These are phyloP conservation scores for Pachysandra terminalis DNA, from an alignment of 164 flowering plant genomes.

Conservation along the genomic window DNA sequence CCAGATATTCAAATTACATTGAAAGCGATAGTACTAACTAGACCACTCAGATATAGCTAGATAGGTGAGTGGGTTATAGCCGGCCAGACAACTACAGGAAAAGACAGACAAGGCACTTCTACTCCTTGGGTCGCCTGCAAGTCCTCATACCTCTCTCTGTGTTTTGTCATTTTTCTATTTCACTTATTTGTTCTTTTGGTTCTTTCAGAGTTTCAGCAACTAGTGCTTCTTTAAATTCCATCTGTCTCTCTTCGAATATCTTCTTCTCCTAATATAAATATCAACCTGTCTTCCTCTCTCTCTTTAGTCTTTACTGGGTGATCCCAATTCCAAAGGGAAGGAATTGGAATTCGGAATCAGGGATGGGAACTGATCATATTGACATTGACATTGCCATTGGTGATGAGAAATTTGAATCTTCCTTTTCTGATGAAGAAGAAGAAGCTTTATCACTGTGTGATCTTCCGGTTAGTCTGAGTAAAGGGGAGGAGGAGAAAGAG, in stretches of 20 bases:
- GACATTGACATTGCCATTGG: no score
- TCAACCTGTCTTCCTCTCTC: slow-evolving; percentile 2
- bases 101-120: no score
- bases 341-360: no score
- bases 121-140: no score
- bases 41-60: no score
- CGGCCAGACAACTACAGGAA: no score
- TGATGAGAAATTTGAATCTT: slow-evolving; percentile 9
- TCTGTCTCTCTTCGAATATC: slow-evolving; percentile 2
- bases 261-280: slow-evolving; percentile 2
- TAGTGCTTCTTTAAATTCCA: slow-evolving; percentile 4
- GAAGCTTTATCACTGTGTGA: slow-evolving; percentile 55
- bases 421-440: slow-evolving; percentile 23
- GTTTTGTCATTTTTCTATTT: background rate
- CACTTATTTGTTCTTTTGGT: background rate
- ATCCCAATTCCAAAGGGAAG: no score
- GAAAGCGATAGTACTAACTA: no score
- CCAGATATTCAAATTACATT: no score
- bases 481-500: no score
- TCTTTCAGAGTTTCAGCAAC: background rate
- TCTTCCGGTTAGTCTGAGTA: slow-evolving; percentile 36
- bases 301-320: background rate
- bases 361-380: no score
- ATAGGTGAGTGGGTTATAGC: no score
- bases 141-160: slow-evolving; percentile 15